Base-by-base conservation (phyloP, 1,284 basidiomycete genomes). In the Sporisorium iseilematis-ciliati region DNA sequence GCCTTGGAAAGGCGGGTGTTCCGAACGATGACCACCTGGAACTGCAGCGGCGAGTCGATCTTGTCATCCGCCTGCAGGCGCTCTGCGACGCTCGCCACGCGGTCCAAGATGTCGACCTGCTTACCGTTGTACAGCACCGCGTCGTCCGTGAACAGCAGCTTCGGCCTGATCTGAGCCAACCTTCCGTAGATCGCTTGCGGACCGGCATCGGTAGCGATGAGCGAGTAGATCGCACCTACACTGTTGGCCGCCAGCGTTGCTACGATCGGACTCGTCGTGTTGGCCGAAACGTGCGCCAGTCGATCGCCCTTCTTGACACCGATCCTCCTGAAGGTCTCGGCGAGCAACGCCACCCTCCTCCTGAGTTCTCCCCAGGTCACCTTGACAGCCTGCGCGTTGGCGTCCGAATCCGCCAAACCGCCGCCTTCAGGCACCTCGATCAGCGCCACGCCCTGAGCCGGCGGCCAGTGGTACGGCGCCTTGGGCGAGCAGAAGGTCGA, bases 101-200 rank as follows among this genome's bases (percentile, higher is more conserved):
- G 73, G 23, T 77, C 63, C 38, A 76, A 55, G 23, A 84, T 72
- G 51, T 85, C 80, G 33, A 79, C 77, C 46, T 73, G 67, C 65
- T 84, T 86, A 38, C 85, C 82, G 23, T 73, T 77, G 72, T 85
- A 86, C 7, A 82, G 70, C 62, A 83, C 85, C 5, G 50, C 61
- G 61, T 86, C 85, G 61, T 85, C 82, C 7, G 84, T 81, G 52
- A 86, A 80, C 25, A 86, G 78, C 7, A 86, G 78, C 50, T 83
- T 85, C 20, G 86, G 86, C 54, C 82, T 59, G 58, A 86, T 84
- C 67, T 82, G 75, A 23, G 68, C 50, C 23, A 78, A 60, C 57
- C 83, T 25, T 60, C 65, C 78, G 73, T 81, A 66, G 45, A 78
- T 70, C 6, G 76, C 72, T 20, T 72, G 57, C 4, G 70, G 66